Conservation (phyloP, 371 early-diverging fungal genomes). For the Mucor sp. region DNA sequence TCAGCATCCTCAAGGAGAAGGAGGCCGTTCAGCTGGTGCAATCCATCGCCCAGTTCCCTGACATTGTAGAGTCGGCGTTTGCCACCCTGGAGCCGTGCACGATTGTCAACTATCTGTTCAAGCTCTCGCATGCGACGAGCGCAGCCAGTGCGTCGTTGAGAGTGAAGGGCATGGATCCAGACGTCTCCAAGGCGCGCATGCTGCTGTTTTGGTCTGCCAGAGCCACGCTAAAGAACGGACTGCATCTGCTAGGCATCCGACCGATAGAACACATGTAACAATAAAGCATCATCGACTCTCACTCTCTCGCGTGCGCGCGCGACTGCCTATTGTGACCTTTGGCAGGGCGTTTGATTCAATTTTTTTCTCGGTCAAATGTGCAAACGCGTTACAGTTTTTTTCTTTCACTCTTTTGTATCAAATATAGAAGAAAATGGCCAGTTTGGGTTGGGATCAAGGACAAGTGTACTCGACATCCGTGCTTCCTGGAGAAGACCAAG, state of each 20-base stretch:
- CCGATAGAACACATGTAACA: conserved; percentile 37
- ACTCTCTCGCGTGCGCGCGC: not conserved
- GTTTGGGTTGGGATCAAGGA: conserved; percentile 84
- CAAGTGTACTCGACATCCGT: conserved; percentile 72
- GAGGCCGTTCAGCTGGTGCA: conserved; percentile 72
- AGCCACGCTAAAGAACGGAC: conserved; percentile 76
- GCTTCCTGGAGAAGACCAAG: conserved; percentile 60
- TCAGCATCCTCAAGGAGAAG: conserved; percentile 65
- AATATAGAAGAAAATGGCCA: conserved; percentile 37
- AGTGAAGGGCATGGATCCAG: conserved; percentile 69
- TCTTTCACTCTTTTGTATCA: not conserved
- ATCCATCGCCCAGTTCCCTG: conserved; percentile 85
- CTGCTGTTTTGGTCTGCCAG: conserved; percentile 75
- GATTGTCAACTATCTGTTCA: conserved; percentile 89
- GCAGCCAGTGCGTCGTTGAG: conserved; percentile 70
- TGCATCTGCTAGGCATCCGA: conserved; percentile 71
- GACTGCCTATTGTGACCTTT: not conserved
- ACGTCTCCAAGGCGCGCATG: conserved; percentile 80
- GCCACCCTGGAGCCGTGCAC: conserved; percentile 83
- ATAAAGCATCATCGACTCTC: not conserved
- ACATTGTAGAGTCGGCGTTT: conserved; percentile 61
- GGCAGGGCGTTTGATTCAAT: not conserved
- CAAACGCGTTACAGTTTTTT: conserved; percentile 11
- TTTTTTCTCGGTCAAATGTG: conserved; percentile 9
- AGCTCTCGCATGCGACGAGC: conserved; percentile 80